Evolutionary conservation across 177 flowering plant genomes (phyloP), one percentile per base, ranked within the genome.

Genomic region (Telopea speciosissima): DNA sequence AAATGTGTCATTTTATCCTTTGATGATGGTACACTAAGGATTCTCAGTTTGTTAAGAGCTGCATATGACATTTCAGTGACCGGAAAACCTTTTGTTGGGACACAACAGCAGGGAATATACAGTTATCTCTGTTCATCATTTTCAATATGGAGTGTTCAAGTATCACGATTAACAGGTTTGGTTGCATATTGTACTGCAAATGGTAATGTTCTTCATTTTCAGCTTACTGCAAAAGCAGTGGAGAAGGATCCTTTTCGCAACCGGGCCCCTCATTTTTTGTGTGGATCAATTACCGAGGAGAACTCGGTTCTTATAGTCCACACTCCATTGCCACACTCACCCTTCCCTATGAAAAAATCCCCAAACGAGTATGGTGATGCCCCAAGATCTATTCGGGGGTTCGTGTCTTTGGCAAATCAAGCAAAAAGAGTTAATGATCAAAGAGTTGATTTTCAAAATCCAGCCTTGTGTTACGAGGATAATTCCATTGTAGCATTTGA

Each of bases 101-200:
- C 90, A 31, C 84, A 79, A 70, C 88, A 80, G 28, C 91, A 82
- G 70, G 96, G 94, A 24, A 61, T 95, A 72, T 84, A 83, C 63
- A 79, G 75, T 67, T 87, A 72, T 71, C 63, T 58, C 52, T 86
- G 90, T 73, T 88, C 96, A 45, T 64, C 90, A n/a, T 89, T 79
- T 81, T 73, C 98, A 52, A 85, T 91, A 44, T 44, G 14, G 13
- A 9, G 14, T 44, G 11, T 44, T 44, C 49, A 44, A 44, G 14
- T 44, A 9, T 44, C 14, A 8, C 31, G 31, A 28, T 28, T 28
- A 28, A 28, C 31, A 44, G 49, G 99, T 56, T 78, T 86, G 86
- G 95, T 82, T 74, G 98, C 98, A 71, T 93, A 96, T 71, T 91
- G 96, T 72, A 72, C 88, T 75, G 82, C 89, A 33, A 96, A 96